phyloP scores from a whole-genome alignment of 768 basidiomycete genomes.

The Gloeopeniophorella convolvens region DNA sequence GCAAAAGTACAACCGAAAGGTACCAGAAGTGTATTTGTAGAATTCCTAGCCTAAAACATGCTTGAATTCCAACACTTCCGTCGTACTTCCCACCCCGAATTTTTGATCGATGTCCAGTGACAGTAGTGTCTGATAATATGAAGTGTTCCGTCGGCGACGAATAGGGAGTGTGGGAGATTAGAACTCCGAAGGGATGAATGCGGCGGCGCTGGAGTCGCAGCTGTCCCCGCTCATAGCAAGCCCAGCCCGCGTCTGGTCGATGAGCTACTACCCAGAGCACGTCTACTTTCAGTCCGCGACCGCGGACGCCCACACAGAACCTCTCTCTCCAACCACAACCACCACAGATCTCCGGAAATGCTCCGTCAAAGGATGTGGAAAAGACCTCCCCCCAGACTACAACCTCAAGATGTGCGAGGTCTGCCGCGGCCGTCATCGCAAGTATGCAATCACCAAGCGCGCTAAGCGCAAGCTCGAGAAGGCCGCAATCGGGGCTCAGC shows the following conservation, averaged over 20 bases:
- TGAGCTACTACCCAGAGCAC: slow-evolving; percentile 23
- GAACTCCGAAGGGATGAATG: slow-evolving; percentile 16
- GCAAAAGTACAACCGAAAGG: too few species aligned
- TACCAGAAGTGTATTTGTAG: too few species aligned
- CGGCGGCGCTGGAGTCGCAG: slow-evolving; percentile 9
- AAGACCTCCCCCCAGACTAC: slow-evolving; percentile 27
- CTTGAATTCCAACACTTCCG: too few species aligned
- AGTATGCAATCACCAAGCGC: slow-evolving; percentile 46
- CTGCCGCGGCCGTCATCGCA: slow-evolving; percentile 44
- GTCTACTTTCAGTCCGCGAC: slow-evolving; percentile 19
- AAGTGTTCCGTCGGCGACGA: slow-evolving; percentile 13
- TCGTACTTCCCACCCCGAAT: too few species aligned
- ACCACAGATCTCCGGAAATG: slow-evolving; percentile 24
- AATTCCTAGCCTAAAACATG: too few species aligned
- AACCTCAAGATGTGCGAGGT: slow-evolving; percentile 46
- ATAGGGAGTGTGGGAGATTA: neutral
- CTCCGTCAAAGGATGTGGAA: slow-evolving; percentile 41
- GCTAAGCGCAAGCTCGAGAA: slow-evolving; percentile 47
- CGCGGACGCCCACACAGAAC: too few species aligned
- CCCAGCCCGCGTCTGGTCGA: slow-evolving; percentile 16
- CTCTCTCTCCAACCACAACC: neutral
- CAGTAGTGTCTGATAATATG: too few species aligned
- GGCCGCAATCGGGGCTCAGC: slow-evolving; percentile 26
- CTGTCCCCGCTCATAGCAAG: neutral
- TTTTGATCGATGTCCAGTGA: too few species aligned